Conservation (phyloP, 805 yeast species). For the Sungouiozyma intestinalis region DNA sequence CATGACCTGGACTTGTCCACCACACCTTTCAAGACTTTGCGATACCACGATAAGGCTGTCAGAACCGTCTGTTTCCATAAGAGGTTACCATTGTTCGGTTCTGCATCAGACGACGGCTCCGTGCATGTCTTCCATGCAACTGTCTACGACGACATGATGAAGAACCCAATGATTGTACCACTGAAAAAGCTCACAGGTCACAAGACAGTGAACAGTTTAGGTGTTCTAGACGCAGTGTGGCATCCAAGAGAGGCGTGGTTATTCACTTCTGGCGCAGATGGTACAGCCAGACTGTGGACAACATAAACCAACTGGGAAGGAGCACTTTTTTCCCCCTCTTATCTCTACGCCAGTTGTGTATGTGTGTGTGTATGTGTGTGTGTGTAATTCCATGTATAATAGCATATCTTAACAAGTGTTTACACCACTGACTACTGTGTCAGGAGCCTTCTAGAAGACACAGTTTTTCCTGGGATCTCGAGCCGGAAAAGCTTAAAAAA, state of each 20-base stretch:
- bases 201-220: conserved; percentile 64
- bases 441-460: not conserved
- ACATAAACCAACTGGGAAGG: conserved; percentile 34
- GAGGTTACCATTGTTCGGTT: conserved; percentile 80
- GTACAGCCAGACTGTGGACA: conserved; percentile 93
- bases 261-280: conserved; percentile 94
- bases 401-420: not conserved
- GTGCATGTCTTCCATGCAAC: conserved; percentile 94
- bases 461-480: not conserved
- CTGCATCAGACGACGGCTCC: conserved; percentile 89
- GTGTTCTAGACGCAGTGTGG: conserved; percentile 84
- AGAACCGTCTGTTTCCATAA: conserved; percentile 82
- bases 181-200: conserved; percentile 91
- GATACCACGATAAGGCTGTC: conserved; percentile 93
- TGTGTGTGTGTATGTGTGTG: no score
- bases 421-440: no score
- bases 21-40: conserved; percentile 89
- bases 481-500: not conserved
- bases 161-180: conserved; percentile 92
- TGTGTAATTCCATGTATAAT: not conserved
- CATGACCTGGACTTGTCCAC: conserved; percentile 84
- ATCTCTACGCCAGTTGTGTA: no score
- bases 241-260: conserved; percentile 98
- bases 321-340: no score
- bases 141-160: conserved; percentile 81